A percentile compares a stretch with the other conserved stretches of the same genome.
Conservation (phyloP, 139 green algal species). For the Zygnema circumcarinatum region DNA sequence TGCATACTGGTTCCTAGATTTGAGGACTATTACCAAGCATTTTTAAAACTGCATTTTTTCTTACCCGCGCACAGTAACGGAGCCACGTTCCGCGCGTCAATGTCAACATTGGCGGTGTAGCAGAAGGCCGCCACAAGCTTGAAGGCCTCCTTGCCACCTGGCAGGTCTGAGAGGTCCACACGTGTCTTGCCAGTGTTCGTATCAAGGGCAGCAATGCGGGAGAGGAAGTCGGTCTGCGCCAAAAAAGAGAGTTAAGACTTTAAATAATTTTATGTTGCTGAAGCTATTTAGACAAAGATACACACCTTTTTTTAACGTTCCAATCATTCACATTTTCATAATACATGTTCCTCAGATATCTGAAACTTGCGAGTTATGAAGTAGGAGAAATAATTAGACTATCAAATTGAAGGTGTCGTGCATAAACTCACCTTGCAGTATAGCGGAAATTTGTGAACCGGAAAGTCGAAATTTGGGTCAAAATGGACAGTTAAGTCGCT, state of each 20-base stretch:
- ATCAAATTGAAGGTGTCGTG: constrained; percentile 14
- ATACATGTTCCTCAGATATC: too few species aligned
- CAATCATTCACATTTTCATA: constrained; percentile 20
- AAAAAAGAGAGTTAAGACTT: not conserved
- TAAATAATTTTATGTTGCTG: not conserved
- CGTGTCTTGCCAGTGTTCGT: not conserved
- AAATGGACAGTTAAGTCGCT: not conserved
- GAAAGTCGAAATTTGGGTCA: not conserved
- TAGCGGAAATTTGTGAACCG: not conserved
- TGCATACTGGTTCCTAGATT: not conserved
- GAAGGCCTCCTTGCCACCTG: not conserved
- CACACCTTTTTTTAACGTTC: not conserved
- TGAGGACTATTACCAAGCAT: not conserved
- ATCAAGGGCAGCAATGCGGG: not conserved
- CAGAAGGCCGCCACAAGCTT: not conserved
- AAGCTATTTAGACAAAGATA: constrained; percentile 24
- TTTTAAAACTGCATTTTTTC: not conserved
- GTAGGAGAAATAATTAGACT: constrained; percentile 15
- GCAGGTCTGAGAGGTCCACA: not conserved
- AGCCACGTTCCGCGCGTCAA: not conserved
- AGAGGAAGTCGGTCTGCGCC: not conserved
- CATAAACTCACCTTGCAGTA: not conserved
- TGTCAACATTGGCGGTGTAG: not conserved
- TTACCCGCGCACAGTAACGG: not conserved
- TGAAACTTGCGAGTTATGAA: too few species aligned